phyloP scores from a whole-genome alignment of 129 eudicot genomes.

The Tanacetum coccineum region DNA sequence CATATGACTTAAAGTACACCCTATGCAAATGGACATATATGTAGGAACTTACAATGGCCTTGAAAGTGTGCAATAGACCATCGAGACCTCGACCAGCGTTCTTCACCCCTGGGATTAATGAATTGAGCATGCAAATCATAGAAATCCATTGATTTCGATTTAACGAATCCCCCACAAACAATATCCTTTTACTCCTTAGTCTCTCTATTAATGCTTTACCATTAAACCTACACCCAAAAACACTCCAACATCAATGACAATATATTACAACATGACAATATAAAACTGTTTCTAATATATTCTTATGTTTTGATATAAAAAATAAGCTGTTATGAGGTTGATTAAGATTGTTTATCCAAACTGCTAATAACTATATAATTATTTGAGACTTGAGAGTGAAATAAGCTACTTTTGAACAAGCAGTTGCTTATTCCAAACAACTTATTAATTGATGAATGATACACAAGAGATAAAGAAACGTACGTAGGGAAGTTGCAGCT shows the following conservation, averaged over 20 bases:
- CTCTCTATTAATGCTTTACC: constrained; percentile 47
- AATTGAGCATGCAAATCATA: constrained; percentile 57
- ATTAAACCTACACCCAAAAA: constrained; percentile 43
- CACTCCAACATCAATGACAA: not conserved
- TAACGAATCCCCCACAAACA: constrained; percentile 73
- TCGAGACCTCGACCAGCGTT: constrained; percentile 34
- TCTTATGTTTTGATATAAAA: too few species aligned
- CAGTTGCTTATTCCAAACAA: too few species aligned
- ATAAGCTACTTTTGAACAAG: too few species aligned
- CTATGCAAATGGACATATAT: not conserved
- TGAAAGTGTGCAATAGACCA: constrained; percentile 43
- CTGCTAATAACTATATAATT: too few species aligned
- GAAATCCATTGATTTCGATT: constrained; percentile 78
- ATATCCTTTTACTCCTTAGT: constrained; percentile 54
- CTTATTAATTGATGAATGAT: too few species aligned
- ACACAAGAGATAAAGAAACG: constrained; percentile 16
- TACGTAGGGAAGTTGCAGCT: constrained; percentile 55
- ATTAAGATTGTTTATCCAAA: too few species aligned
- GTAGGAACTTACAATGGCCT: constrained; percentile 36
- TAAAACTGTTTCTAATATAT: too few species aligned
- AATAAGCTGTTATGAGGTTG: too few species aligned
- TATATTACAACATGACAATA: too few species aligned
- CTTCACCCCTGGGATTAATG: constrained; percentile 37
- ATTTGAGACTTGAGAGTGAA: too few species aligned
- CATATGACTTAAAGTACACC: not conserved